Percentiles rank a stretch among this genome's conserved stretches.
Conservation (phyloP, 202 grass and related monocot species). For the Setaria italica region DNA sequence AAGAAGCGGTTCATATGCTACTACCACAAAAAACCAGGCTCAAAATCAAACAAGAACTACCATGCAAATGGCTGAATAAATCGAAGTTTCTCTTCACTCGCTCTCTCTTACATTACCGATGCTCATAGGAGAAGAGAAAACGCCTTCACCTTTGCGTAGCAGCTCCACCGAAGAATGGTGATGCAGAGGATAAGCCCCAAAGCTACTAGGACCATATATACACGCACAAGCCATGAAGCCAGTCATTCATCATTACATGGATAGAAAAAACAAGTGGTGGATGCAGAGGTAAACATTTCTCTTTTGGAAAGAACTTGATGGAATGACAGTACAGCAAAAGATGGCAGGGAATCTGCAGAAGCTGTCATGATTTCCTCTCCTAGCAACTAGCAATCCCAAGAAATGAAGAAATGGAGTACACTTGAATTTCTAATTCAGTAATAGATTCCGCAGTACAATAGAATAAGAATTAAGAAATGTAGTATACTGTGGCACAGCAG, state of each 20-base stretch:
- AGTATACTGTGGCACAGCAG: not conserved
- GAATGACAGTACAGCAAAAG: constrained; percentile 3
- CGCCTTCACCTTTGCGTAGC: not conserved
- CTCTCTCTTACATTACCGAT: not conserved
- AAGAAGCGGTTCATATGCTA: not conserved
- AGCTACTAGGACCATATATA: not conserved
- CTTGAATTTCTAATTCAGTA: not conserved
- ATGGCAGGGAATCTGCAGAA: constrained; percentile 5
- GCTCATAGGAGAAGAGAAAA: not conserved
- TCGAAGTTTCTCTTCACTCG: not conserved
- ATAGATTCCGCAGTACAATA: not conserved
- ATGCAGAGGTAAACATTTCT: not conserved
- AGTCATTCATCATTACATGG: not conserved
- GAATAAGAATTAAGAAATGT: not conserved
- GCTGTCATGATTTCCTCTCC: not conserved
- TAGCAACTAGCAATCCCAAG: not conserved
- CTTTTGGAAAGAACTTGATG: not conserved
- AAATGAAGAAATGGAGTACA: not conserved
- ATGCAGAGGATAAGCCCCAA: not conserved
- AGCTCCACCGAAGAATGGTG: not conserved
- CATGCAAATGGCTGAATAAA: not conserved
- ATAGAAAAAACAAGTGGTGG: not conserved
- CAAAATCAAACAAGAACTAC: constrained; percentile 4
- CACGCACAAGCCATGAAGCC: not conserved
- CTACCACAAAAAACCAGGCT: not conserved